These are phyloP conservation scores for Hypoxylon fuscum DNA, from an alignment of 495 filamentous ascomycete genomes.

Conservation along the genomic window DNA sequence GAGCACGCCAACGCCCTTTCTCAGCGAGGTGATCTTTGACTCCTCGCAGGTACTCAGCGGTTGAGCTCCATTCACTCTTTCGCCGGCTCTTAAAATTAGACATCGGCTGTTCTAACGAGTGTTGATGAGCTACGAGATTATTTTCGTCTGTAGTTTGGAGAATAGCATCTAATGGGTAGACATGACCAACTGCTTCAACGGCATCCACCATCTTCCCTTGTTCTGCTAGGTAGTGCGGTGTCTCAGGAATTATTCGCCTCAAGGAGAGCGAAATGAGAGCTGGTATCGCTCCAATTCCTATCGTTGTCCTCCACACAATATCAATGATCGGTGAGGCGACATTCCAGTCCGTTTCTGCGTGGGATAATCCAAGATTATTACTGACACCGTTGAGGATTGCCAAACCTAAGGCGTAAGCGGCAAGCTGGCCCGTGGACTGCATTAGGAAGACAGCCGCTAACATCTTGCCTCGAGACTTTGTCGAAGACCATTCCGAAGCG, in stretches of 20 bases:
- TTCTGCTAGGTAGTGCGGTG: slow-evolving; percentile 57
- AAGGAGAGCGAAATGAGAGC: slow-evolving; percentile 66
- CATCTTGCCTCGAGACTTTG: slow-evolving; percentile 66
- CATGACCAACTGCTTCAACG: slow-evolving; percentile 36
- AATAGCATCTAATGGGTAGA: slow-evolving; percentile 45
- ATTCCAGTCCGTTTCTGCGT: slow-evolving; percentile 60
- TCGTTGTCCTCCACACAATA: slow-evolving; percentile 66
- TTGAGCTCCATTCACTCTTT: slow-evolving; percentile 10
- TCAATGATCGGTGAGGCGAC: slow-evolving; percentile 47
- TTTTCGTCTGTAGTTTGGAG: slow-evolving; percentile 19
- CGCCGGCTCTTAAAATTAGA: slow-evolving; percentile 26
- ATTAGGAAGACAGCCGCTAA: slow-evolving; percentile 72
- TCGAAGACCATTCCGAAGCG: slow-evolving; percentile 70
- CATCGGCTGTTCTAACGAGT: slow-evolving; percentile 19
- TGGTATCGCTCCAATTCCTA: slow-evolving; percentile 68
- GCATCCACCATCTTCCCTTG: slow-evolving; percentile 33
- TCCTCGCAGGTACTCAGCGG: slow-evolving; percentile 23
- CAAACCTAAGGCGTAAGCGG: slow-evolving; percentile 52
- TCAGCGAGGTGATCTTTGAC: slow-evolving; percentile 55
- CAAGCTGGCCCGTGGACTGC: slow-evolving; percentile 72
- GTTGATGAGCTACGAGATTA: slow-evolving; percentile 3
- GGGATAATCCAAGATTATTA: slow-evolving; percentile 48
- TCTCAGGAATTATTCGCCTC: slow-evolving; percentile 70
- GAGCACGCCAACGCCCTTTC: slow-evolving; percentile 42
- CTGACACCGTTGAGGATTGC: slow-evolving; percentile 63